Evolutionary conservation across 1,284 basidiomycete species (phyloP), one percentile per base, ranked within the genome.

Genomic region (Chalciporus sp.): DNA sequence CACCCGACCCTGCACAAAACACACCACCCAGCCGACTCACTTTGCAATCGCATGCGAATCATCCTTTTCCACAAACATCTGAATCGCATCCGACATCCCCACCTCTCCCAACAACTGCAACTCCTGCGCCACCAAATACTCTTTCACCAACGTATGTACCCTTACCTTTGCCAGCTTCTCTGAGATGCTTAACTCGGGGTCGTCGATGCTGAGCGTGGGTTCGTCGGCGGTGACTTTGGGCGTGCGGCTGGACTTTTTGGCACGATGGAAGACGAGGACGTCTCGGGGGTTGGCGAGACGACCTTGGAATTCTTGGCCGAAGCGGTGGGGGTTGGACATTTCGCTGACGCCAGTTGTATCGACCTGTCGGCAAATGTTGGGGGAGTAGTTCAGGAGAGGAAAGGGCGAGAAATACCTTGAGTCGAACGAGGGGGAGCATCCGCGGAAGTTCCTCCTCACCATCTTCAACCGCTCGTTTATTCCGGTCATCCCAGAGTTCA

Each of bases 261-360:
- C 82, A 17, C 92, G 85, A 68, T 95, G 89, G 73, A 98, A 98
- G 44, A 94, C 81, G 28, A 99, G 83, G 27, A 96, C 83, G 65
- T 98, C 95, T 39, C 92, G 85, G 7, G 96, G 95, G 68, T 99
- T 99, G 10, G 96, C 97, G 14, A 99, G 84, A 20, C 83, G 84
- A 2, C 92, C 94, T 55, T 88, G 83, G 71, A 97, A 98, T 68
- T 97, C 94, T 70, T 97, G 95, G 0, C 97, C 96, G 68, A 99
- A 98, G 8, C 96, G 89, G 47, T 96, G 90, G 12, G 95, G 93
- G 70, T 99, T 99, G 45, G 90, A 92, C 75, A 94, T 93, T 61
- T 93, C 91, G 53, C 86, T 86, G 6, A 88, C 90, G 47, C 89
- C 90, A 0, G 92, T 94, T 1, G 94, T 96, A 68, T 98, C 94